Evolutionary conservation across 371 early-diverging fungal genomes (phyloP), one percentile per base, ranked within the genome.

Genomic region (Rhizopus arrhizus): DNA sequence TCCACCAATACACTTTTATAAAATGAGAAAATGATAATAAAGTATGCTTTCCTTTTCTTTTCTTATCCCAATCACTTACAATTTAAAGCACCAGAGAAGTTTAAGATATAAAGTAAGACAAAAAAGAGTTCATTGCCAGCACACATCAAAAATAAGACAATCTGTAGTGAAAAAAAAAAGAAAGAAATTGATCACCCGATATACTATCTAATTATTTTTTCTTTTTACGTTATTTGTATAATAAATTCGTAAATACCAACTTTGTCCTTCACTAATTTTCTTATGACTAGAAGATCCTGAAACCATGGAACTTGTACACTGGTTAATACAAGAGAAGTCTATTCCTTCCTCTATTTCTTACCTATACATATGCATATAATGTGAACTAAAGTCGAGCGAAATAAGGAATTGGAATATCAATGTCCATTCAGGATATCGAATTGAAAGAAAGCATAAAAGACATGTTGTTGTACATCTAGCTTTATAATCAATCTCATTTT

Each of bases 311-410:
- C 91, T 90, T 75, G 49, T 53, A 13, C 4, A 8, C 38, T 38
- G 28, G 16, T 22, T 13, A n/a, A 58, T 32, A 65, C 4, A 11
- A 42, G 15, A 50, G 42, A 15, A 28, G 28, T 36, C 50, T 35
- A 28, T 5, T 41, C 9, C 8, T 36, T 28, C 10, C 16, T n/a
- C 11, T 8, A 43, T 29, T 28, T 7, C 56, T 66, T 83, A 89
- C 85, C 92, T 86, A 74, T 95, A 95, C 97, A 98, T 98, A 64
- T 98, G 98, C 89, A 97, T 92, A 77, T 98, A 98, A 73, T 98
- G 98, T 58, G 93, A 91, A 68, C 91, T 90, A 42, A 98, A 85
- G 66, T 98, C 98, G 53, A 98, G 82, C 3, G 94, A 87, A 64
- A 95, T 90, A 58, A 98, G 82, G 50, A 90, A 72, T 76, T 95